phyloP scores from a whole-genome alignment of 78 protist genomes.

The Carpediemonas membranifera region DNA sequence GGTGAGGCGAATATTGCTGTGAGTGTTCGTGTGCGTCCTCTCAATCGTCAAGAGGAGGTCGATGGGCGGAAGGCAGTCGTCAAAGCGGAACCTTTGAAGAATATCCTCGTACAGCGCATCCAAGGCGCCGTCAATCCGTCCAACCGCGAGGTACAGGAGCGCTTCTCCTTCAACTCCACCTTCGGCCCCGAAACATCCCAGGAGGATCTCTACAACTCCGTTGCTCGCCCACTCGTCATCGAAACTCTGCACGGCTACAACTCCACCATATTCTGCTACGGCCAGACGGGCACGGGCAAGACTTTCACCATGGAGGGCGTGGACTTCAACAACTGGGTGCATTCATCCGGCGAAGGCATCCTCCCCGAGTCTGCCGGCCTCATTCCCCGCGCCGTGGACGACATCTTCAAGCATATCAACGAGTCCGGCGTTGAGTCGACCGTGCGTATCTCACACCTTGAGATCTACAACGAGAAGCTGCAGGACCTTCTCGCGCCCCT shows the following conservation, averaged over 20 bases:
- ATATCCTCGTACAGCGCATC: no score
- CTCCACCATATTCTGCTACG: constrained; percentile 15
- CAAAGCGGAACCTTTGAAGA: no score
- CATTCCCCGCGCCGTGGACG: constrained; percentile 11
- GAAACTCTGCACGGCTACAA: constrained; percentile 21
- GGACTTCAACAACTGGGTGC: no score
- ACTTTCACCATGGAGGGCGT: constrained; percentile 17
- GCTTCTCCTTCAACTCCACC: background rate
- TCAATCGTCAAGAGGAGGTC: no score
- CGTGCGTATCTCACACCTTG: constrained; percentile 7
- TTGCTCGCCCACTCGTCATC: background rate
- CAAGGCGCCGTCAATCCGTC: no score
- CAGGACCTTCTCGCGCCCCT: constrained; percentile 19
- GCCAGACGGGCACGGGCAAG: constrained; percentile 37
- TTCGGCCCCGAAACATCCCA: background rate
- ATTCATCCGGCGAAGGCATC: no score
- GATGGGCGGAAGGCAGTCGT: no score
- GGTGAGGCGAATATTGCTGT: no score
- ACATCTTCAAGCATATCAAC: constrained; percentile 20
- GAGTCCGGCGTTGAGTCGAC: constrained; percentile 4
- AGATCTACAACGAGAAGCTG: constrained; percentile 28
- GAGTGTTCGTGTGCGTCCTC: no score
- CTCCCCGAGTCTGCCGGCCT: no score
- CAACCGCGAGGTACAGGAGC: no score
- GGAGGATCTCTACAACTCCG: background rate